Percentiles rank a stretch among this genome's conserved stretches.
These are phyloP conservation scores for Lipomyces yamadae DNA, from an alignment of 805 yeast species.

Conservation along the genomic window DNA sequence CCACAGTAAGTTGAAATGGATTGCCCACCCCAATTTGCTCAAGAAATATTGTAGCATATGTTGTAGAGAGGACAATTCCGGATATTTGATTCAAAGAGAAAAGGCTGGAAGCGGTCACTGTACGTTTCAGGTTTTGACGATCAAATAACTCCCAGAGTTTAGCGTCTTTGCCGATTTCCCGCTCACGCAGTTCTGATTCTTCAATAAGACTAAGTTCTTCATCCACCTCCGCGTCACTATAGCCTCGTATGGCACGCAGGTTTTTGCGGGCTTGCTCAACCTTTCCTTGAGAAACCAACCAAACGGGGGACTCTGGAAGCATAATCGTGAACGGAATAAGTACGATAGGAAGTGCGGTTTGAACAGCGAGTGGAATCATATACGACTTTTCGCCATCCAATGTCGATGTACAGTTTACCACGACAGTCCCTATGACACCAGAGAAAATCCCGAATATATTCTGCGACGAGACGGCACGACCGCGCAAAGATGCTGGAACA, in stretches of 20 bases:
- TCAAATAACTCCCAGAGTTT: slow-evolving; percentile 13
- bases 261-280: not conserved
- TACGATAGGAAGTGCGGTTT: slow-evolving; percentile 14
- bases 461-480: slow-evolving; percentile 13
- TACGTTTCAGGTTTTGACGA: slow-evolving; percentile 12
- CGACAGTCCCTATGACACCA: slow-evolving; percentile 16
- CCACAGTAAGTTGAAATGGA: slow-evolving; percentile 12
- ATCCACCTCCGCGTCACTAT: not conserved
- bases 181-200: slow-evolving; percentile 1
- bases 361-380: slow-evolving; percentile 17
- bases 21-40: slow-evolving; percentile 13
- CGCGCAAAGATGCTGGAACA: slow-evolving; percentile 13
- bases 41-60: slow-evolving; percentile 16
- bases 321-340: slow-evolving; percentile 4
- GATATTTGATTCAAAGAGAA: slow-evolving; percentile 17
- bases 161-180: not conserved
- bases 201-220: not conserved
- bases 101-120: slow-evolving; percentile 2
- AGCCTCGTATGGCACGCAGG: slow-evolving; percentile 12
- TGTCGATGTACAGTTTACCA: slow-evolving; percentile 12
- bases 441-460: slow-evolving; percentile 11
- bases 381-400: not conserved
- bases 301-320: slow-evolving; percentile 12
- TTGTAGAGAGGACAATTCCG: slow-evolving; percentile 15
- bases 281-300: slow-evolving; percentile 8